A percentile compares a stretch with the other conserved stretches of the same genome.
These are phyloP conservation scores for Pichia sp. DNA, from an alignment of 1,139 yeast species.

Conservation along the genomic window DNA sequence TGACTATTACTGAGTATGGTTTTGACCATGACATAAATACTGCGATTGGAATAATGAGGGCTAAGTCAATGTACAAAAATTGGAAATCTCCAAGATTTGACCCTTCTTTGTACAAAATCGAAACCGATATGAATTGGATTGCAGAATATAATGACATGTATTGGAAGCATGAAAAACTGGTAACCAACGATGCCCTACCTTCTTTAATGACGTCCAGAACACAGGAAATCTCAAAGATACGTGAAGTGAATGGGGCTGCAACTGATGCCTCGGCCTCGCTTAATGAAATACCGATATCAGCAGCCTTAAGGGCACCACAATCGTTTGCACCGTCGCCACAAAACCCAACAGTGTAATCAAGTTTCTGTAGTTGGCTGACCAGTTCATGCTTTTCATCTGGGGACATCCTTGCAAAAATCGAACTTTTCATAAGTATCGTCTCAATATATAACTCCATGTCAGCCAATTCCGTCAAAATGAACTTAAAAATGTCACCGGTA, in stretches of 20 bases:
- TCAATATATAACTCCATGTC: constrained; percentile 41
- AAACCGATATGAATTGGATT: constrained; percentile 84
- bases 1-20: constrained; percentile 58
- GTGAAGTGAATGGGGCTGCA: constrained; percentile 92
- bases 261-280: constrained; percentile 98
- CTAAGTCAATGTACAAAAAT: constrained; percentile 86
- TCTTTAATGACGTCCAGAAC: constrained; percentile 86
- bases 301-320: constrained; percentile 96
- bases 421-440: constrained; percentile 64
- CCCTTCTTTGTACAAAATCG: constrained; percentile 80
- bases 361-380: constrained; percentile 75
- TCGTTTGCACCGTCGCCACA: constrained; percentile 98
- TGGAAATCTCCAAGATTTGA: constrained; percentile 97
- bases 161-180: constrained; percentile 94
- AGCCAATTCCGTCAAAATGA: constrained; percentile 54
- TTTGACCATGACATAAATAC: constrained; percentile 97
- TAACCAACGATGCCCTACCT: constrained; percentile 91
- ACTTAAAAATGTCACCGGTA: constrained; percentile 88
- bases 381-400: constrained; percentile 98
- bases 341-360: constrained; percentile 92
- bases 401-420: constrained; percentile 93
- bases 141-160: constrained; percentile 97
- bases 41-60: constrained; percentile 88
- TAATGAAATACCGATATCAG: constrained; percentile 91
- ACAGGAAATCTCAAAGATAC: constrained; percentile 85